Percentiles rank a stretch among this genome's conserved stretches.
Conservation (phyloP, 495 filamentous ascomycete genomes). For the Aspergillus indologenus region DNA sequence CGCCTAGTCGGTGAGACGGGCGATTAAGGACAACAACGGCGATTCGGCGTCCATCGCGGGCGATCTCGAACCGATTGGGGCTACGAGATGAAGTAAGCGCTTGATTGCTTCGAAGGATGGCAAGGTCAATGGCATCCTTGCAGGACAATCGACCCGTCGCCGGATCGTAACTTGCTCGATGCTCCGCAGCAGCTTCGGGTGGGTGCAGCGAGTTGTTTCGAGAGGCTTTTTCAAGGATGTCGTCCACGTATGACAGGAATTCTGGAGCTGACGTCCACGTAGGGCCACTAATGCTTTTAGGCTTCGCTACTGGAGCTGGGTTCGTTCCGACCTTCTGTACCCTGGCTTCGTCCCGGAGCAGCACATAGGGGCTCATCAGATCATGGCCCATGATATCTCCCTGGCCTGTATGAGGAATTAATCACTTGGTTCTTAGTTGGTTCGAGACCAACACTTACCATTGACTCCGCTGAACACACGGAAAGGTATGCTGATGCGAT, state of each 20-base stretch:
- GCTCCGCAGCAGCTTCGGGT: slow-evolving; percentile 67
- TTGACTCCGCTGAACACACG: slow-evolving; percentile 91
- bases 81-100: slow-evolving; percentile 58
- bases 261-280: slow-evolving; percentile 49
- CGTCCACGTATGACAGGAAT: slow-evolving; percentile 76
- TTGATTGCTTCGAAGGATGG: slow-evolving; percentile 76
- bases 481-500: slow-evolving; percentile 90
- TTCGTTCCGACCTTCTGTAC: slow-evolving; percentile 34
- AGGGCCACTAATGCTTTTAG: slow-evolving; percentile 38
- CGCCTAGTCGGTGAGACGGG: slow-evolving; percentile 88
- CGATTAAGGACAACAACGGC: slow-evolving; percentile 84
- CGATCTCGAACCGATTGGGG: slow-evolving; percentile 89
- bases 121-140: slow-evolving; percentile 87
- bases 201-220: slow-evolving; percentile 52
- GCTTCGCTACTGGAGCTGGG: slow-evolving; percentile 24
- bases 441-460: slow-evolving; percentile 36
- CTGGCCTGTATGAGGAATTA: slow-evolving; percentile 37
- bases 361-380: slow-evolving; percentile 87
- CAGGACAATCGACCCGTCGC: slow-evolving; percentile 46
- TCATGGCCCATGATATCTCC: slow-evolving; percentile 78
- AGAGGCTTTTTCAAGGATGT: slow-evolving; percentile 62
- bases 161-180: slow-evolving; percentile 45
- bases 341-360: slow-evolving; percentile 79
- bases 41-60: slow-evolving; percentile 79
- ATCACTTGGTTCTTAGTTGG: neutral